phyloP scores from a whole-genome alignment of 164 flowering plant species.

The Stephania yunnanensis region DNA sequence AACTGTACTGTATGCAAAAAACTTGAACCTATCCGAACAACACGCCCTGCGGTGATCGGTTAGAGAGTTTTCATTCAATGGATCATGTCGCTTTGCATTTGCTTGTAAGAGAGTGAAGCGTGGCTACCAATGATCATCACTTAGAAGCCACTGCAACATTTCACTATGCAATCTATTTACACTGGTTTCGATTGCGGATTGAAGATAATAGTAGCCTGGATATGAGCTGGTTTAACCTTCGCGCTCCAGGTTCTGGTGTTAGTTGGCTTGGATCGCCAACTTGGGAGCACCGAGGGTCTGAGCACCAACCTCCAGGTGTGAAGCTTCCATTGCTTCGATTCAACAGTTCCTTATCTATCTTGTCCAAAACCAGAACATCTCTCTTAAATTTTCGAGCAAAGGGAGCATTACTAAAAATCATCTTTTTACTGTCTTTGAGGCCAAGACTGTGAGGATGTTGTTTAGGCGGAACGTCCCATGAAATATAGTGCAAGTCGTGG shows the following conservation, averaged over 20 bases:
- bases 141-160: background rate
- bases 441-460: constrained; percentile 73
- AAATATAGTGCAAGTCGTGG: constrained; percentile 76
- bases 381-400: constrained; percentile 70
- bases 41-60: no score
- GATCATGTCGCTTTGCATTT: no score
- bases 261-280: constrained; percentile 44
- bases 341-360: constrained; percentile 54
- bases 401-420: constrained; percentile 60
- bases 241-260: constrained; percentile 60
- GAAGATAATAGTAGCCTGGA: constrained; percentile 25
- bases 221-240: constrained; percentile 42
- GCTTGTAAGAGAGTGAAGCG: no score
- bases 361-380: constrained; percentile 51
- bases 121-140: no score
- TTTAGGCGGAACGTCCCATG: constrained; percentile 76
- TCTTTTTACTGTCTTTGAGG: constrained; percentile 43
- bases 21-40: no score
- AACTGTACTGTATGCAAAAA: no score
- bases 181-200: constrained; percentile 33
- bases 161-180: constrained; percentile 31
- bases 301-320: constrained; percentile 89
- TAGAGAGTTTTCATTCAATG: no score
- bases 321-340: constrained; percentile 43
- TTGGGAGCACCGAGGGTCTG: constrained; percentile 49